Conservation (phyloP, 495 filamentous ascomycete species). For the Aeminium ludgeri region DNA sequence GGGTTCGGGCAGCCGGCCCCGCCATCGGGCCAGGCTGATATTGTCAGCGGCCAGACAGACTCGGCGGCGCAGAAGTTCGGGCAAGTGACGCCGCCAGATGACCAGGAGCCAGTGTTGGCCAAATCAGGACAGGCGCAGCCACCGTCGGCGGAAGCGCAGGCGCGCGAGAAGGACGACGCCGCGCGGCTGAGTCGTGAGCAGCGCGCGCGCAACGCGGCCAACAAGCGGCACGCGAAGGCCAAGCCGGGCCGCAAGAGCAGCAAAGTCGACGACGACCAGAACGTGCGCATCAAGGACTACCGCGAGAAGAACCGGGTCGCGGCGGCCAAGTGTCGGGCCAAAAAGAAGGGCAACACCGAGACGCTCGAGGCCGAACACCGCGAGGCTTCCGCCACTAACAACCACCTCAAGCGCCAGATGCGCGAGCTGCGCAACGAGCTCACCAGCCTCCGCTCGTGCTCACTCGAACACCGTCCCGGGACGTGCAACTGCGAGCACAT, state of each 20-base stretch:
- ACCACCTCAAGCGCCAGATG: slow-evolving; percentile 26
- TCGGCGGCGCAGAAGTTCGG: slow-evolving; percentile 7
- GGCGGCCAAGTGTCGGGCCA: slow-evolving; percentile 72
- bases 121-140: not conserved
- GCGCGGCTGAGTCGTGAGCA: slow-evolving; percentile 3
- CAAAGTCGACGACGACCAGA: not conserved
- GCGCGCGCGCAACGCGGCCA: slow-evolving; percentile 13
- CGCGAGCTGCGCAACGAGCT: slow-evolving; percentile 28
- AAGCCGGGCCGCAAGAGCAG: slow-evolving; percentile 3
- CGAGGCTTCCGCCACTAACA: slow-evolving; percentile 16
- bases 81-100: slow-evolving; percentile 15
- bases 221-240: slow-evolving; percentile 9
- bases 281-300: slow-evolving; percentile 26
- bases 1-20: not conserved
- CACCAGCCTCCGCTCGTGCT: slow-evolving; percentile 1
- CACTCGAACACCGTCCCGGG: slow-evolving; percentile 15
- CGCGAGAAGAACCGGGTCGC: slow-evolving; percentile 71
- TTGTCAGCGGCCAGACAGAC: slow-evolving; percentile 3
- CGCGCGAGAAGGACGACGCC: not conserved
- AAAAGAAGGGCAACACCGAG: slow-evolving; percentile 50
- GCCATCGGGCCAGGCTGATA: slow-evolving; percentile 1
- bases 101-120: not conserved
- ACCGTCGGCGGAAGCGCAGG: not conserved
- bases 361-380: slow-evolving; percentile 17
- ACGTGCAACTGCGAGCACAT: slow-evolving; percentile 24